A percentile compares a stretch with the other conserved stretches of the same genome.
Conservation (phyloP, 2,329 filamentous ascomycete genomes). For the Leptoxyphium fumago region DNA sequence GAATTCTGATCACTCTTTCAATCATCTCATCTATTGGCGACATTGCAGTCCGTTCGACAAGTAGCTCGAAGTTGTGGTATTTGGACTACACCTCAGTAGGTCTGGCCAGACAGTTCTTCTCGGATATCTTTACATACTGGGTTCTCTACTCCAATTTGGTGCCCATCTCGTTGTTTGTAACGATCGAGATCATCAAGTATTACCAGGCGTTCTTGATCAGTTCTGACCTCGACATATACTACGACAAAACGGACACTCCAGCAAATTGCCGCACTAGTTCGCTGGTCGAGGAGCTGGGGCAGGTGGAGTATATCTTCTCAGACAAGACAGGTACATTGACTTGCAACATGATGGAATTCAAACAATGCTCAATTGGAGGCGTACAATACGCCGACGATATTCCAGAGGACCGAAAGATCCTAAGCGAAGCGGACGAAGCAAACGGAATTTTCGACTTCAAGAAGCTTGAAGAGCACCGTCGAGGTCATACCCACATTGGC, state of each 20-base stretch:
- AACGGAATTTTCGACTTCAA: slow-evolving; percentile 76
- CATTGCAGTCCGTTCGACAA: slow-evolving; percentile 57
- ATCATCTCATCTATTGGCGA: slow-evolving; percentile 86
- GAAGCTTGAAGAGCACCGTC: slow-evolving; percentile 54
- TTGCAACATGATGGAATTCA: slow-evolving; percentile 99
- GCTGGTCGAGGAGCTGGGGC: slow-evolving; percentile 88
- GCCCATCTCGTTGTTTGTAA: slow-evolving; percentile 95
- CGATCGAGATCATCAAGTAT: slow-evolving; percentile 94
- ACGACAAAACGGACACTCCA: slow-evolving; percentile 86
- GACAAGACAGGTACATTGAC: slow-evolving; percentile 96
- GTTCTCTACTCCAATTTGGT: slow-evolving; percentile 93
- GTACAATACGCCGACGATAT: slow-evolving; percentile 89
- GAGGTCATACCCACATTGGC: slow-evolving; percentile 18
- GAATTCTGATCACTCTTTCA: slow-evolving; percentile 69
- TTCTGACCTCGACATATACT: slow-evolving; percentile 94
- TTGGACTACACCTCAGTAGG: slow-evolving; percentile 51
- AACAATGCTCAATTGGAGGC: slow-evolving; percentile 82
- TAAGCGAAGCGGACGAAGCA: slow-evolving; percentile 53
- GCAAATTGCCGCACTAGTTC: slow-evolving; percentile 93
- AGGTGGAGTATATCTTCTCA: slow-evolving; percentile 97
- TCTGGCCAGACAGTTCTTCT: slow-evolving; percentile 69
- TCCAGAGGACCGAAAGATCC: slow-evolving; percentile 75
- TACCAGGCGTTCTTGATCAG: slow-evolving; percentile 97
- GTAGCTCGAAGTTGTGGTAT: slow-evolving; percentile 52
- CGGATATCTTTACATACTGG: slow-evolving; percentile 96